Conservation (phyloP, 352 stramenopile species). For the Pythium scleroteichum region DNA sequence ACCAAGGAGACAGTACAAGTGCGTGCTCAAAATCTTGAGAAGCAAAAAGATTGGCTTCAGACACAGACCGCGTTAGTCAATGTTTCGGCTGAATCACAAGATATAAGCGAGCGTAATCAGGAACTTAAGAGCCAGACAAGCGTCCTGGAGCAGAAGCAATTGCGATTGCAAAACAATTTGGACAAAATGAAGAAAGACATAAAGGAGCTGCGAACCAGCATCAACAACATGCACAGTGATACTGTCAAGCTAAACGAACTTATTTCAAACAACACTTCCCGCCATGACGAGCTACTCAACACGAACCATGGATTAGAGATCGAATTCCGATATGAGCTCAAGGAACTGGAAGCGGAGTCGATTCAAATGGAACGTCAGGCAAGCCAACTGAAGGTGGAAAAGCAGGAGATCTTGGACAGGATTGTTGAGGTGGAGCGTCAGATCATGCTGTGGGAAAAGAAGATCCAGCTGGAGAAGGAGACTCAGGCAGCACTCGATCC, state of each 20-base stretch:
- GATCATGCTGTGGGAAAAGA: slow-evolving; percentile 96
- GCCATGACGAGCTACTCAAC: slow-evolving; percentile 82
- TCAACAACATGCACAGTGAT: slow-evolving; percentile 90
- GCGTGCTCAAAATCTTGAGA: slow-evolving; percentile 60
- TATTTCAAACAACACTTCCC: slow-evolving; percentile 82
- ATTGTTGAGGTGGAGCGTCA: slow-evolving; percentile 93
- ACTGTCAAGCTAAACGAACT: slow-evolving; percentile 93
- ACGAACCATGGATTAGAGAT: slow-evolving; percentile 88
- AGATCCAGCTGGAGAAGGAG: slow-evolving; percentile 96
- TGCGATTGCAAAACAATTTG: slow-evolving; percentile 86
- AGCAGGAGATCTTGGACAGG: slow-evolving; percentile 85
- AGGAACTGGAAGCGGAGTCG: slow-evolving; percentile 85
- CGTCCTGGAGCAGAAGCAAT: slow-evolving; percentile 89
- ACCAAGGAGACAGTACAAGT: slow-evolving; percentile 84
- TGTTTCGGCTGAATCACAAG: slow-evolving; percentile 84
- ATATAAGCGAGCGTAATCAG: slow-evolving; percentile 86
- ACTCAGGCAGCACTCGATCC: slow-evolving; percentile 93
- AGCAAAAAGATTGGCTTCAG: slow-evolving; percentile 91
- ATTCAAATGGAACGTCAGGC: slow-evolving; percentile 79
- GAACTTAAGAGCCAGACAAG: slow-evolving; percentile 90
- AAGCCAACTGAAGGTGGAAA: slow-evolving; percentile 72
- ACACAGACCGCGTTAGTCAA: slow-evolving; percentile 92
- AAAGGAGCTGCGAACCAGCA: slow-evolving; percentile 70
- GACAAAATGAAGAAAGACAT: slow-evolving; percentile 80
- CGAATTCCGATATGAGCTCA: slow-evolving; percentile 91